Evolutionary conservation across 306 rosid species (phyloP).

Genomic region (Dryas drummondii): DNA sequence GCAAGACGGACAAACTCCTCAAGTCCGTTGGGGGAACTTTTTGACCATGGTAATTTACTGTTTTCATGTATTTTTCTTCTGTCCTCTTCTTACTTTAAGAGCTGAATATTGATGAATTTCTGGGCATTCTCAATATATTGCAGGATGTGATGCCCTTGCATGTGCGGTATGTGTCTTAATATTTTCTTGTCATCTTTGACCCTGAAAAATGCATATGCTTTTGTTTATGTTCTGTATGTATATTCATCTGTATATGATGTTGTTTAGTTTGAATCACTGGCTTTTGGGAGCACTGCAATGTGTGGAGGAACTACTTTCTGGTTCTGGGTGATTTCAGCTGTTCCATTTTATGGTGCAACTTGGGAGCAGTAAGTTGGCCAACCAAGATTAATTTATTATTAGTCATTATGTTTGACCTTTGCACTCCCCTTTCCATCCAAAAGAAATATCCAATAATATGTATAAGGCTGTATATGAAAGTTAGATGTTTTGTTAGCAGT

Average conservation of each 20-base stretch:
- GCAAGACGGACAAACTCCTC: slow-evolving; percentile 95
- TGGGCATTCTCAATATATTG: slow-evolving; percentile 37
- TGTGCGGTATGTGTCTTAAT: slow-evolving; percentile 68
- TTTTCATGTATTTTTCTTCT: slow-evolving; percentile 7
- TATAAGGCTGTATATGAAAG: background rate
- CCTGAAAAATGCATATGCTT: background rate
- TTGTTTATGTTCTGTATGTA: slow-evolving; percentile 5
- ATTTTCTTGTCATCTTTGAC: slow-evolving; percentile 7
- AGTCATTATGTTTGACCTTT: background rate
- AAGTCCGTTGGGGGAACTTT: slow-evolving; percentile 95
- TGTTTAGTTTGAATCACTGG: slow-evolving; percentile 79
- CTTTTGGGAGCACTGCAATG: slow-evolving; percentile 95
- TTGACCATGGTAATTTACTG: slow-evolving; percentile 78
- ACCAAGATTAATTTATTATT: background rate
- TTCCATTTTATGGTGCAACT: slow-evolving; percentile 90
- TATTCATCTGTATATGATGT: slow-evolving; percentile 16
- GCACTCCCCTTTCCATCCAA: background rate
- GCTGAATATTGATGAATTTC: slow-evolving; percentile 28
- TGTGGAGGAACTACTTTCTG: slow-evolving; percentile 85
- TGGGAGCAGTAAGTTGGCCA: slow-evolving; percentile 89
- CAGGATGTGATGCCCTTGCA: slow-evolving; percentile 99
- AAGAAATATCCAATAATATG: slow-evolving; percentile 1
- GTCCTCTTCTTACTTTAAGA: slow-evolving; percentile 4
- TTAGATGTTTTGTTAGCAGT: background rate
- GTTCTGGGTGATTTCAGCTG: slow-evolving; percentile 93